A percentile compares a stretch with the other conserved stretches of the same genome.
Evolutionary conservation across 805 yeast genomes (phyloP).

Genomic region (Isabelozyma heimii): DNA sequence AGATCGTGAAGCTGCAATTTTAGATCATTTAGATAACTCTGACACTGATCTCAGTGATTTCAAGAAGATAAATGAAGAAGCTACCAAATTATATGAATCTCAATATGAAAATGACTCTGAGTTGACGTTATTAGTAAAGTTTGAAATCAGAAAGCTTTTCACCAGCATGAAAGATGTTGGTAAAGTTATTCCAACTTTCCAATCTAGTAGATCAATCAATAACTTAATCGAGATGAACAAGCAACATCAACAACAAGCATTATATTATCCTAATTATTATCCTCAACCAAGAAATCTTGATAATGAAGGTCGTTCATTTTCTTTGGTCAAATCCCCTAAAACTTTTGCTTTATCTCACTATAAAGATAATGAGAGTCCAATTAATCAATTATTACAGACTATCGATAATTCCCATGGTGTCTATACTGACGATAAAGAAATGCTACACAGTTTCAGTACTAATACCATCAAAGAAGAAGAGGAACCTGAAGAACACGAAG

Average conservation of each 20-base stretch:
- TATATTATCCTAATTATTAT: conserved; percentile 6
- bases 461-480: conserved; percentile 41
- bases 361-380: conserved; percentile 35
- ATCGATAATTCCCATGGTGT: conserved; percentile 4
- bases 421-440: conserved; percentile 9
- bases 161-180: conserved; percentile 28
- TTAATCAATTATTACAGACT: conserved; percentile 29
- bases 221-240: conserved; percentile 12
- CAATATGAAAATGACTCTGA: conserved; percentile 21
- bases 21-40: conserved; percentile 12
- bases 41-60: conserved; percentile 1
- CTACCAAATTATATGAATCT: conserved; percentile 7
- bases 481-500: conserved; percentile 24
- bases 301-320: conserved; percentile 14
- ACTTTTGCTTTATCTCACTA: conserved; percentile 35
- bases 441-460: conserved; percentile 30
- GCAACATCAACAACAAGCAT: conserved; percentile 1
- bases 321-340: conserved; percentile 41
- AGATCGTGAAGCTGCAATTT: conserved; percentile 11
- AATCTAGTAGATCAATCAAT: conserved; percentile 23
- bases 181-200: conserved; percentile 33
- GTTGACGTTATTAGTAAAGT: conserved; percentile 29
- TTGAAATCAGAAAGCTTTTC: conserved; percentile 31
- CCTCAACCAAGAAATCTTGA: conserved; percentile 4
- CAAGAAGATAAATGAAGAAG: conserved; percentile 6